A percentile compares a stretch with the other conserved stretches of the same genome.
Conservation (phyloP, 139 green algal genomes). For the Coccomyxa sp. region DNA sequence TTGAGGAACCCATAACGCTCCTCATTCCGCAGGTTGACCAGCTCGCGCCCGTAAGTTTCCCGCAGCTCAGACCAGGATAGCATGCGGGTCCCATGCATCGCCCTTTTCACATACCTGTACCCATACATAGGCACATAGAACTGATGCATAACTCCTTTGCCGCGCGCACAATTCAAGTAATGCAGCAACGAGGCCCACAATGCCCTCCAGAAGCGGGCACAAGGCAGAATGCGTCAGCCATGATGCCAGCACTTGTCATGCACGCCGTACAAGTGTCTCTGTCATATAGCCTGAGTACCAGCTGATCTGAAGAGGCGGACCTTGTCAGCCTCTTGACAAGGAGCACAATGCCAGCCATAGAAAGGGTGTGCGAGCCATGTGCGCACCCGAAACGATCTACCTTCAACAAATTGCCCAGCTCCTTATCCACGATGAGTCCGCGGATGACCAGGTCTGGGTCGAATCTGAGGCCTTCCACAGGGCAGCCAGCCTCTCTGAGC, state of each 20-base stretch:
- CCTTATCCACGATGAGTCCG: constrained; percentile 60
- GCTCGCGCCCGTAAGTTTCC: constrained; percentile 77
- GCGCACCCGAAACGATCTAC: constrained; percentile 22
- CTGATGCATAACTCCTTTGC: no score
- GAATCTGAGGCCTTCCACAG: constrained; percentile 82
- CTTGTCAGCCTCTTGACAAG: no score
- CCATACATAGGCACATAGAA: not conserved
- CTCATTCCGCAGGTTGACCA: constrained; percentile 85
- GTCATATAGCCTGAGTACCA: no score
- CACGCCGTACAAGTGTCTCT: no score
- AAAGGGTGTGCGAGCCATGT: no score
- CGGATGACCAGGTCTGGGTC: constrained; percentile 81
- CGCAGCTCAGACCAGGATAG: constrained; percentile 69
- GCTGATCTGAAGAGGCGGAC: no score
- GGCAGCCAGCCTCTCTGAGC: constrained; percentile 50
- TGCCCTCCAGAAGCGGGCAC: no score
- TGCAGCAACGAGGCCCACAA: not conserved
- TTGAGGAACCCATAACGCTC: constrained; percentile 90
- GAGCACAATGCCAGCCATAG: no score
- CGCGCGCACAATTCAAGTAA: not conserved
- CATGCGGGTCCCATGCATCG: constrained; percentile 93
- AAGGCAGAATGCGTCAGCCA: no score
- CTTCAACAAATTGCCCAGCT: constrained; percentile 64
- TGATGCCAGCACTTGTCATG: no score
- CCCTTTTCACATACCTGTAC: constrained; percentile 82